phyloP scores from a whole-genome alignment of 2,329 filamentous ascomycete genomes.

The Hansfordia pulvinata region DNA sequence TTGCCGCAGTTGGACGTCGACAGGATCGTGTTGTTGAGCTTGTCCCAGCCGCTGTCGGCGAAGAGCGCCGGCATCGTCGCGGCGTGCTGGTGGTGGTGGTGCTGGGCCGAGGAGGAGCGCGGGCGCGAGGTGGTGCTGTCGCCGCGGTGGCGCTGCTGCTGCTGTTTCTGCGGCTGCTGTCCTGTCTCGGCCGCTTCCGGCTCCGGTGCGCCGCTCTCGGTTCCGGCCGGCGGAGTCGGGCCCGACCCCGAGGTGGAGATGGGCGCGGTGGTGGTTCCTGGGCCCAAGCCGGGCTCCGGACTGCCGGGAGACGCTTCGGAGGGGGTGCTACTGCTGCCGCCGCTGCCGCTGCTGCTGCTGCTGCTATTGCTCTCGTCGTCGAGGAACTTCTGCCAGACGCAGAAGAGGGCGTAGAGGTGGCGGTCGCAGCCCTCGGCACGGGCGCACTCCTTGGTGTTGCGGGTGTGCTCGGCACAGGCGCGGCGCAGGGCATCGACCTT shows the following conservation, averaged over 20 bases:
- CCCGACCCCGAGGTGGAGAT: too few species aligned
- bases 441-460: slow-evolving; percentile 69
- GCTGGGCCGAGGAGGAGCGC: slow-evolving; percentile 26
- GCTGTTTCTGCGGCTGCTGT: too few species aligned
- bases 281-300: too few species aligned
- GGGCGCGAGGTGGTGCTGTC: slow-evolving; percentile 39
- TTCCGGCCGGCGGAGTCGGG: too few species aligned
- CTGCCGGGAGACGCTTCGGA: too few species aligned
- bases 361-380: slow-evolving; percentile 53
- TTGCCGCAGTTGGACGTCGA: slow-evolving; percentile 99
- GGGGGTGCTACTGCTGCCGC: slow-evolving; percentile 55
- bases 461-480: slow-evolving; percentile 73
- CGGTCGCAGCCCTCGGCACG: slow-evolving; percentile 86
- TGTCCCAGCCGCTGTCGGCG: slow-evolving; percentile 83
- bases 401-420: slow-evolving; percentile 87
- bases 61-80: slow-evolving; percentile 80
- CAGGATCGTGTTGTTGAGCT: slow-evolving; percentile 84
- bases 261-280: too few species aligned
- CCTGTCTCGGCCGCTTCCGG: slow-evolving; percentile 37
- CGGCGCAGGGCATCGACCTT: slow-evolving; percentile 79
- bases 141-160: slow-evolving; percentile 35
- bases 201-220: slow-evolving; percentile 29
- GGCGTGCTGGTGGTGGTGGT: too few species aligned
- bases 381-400: slow-evolving; percentile 81
- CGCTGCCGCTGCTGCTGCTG: slow-evolving; percentile 46